phyloP scores from a whole-genome alignment of 306 rosid species.

The Senna siamea region DNA sequence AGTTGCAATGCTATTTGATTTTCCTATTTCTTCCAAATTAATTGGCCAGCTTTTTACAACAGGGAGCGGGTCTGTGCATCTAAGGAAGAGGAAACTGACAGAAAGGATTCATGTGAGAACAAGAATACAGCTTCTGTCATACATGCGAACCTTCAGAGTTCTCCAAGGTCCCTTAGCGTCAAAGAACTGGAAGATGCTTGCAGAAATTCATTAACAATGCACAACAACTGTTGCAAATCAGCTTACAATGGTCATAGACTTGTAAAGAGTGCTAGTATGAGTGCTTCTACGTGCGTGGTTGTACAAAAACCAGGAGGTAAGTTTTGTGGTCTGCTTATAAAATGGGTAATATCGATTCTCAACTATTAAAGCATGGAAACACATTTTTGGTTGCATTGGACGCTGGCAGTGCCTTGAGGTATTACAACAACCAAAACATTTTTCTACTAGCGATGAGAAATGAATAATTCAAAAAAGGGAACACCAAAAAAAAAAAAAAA shows the following conservation, averaged over 20 bases:
- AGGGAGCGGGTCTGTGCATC: constrained; percentile 58
- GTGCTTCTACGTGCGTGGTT: constrained; percentile 50
- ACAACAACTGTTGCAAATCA: constrained; percentile 40
- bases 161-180: constrained; percentile 41
- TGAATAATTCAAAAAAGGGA: too few relatives aligned
- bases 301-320: constrained; percentile 15
- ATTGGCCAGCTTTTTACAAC: constrained; percentile 9
- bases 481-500: too few relatives aligned
- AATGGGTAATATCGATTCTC: neutral
- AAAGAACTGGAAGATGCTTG: constrained; percentile 29
- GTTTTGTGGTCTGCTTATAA: neutral
- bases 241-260: constrained; percentile 7
- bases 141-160: constrained; percentile 50
- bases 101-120: constrained; percentile 34
- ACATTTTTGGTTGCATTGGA: neutral
- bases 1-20: neutral
- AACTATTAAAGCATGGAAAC: neutral
- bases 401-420: too few relatives aligned
- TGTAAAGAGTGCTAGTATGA: constrained; percentile 51
- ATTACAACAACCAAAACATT: too few relatives aligned
- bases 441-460: neutral
- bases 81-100: constrained; percentile 43
- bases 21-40: constrained; percentile 4
- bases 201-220: constrained; percentile 33
- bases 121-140: constrained; percentile 44